Conservation (phyloP, 2,329 filamentous ascomycete species). For the Pseudogymnoascus sp. region DNA sequence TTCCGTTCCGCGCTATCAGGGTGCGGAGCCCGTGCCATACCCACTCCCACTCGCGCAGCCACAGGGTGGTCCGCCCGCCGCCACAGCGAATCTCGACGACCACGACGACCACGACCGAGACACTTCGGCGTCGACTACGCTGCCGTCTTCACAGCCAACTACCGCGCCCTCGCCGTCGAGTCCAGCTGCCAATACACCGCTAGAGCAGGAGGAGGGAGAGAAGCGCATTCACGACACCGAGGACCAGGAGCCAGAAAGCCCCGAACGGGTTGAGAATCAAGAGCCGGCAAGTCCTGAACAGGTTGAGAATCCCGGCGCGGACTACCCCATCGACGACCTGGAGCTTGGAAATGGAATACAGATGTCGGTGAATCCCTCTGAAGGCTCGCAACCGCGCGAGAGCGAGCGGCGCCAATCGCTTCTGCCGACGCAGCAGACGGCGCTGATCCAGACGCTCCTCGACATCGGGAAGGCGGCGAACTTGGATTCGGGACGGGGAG, state of each 20-base stretch:
- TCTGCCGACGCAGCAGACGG: slow-evolving; percentile 38
- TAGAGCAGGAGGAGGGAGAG: neutral
- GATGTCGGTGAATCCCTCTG: neutral
- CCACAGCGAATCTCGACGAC: neutral
- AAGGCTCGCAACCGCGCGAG: slow-evolving; percentile 19
- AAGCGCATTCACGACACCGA: neutral
- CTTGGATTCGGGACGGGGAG: slow-evolving; percentile 26
- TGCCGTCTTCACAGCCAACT: neutral
- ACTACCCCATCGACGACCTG: neutral
- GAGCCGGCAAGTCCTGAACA: neutral
- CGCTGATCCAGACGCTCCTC: slow-evolving; percentile 46
- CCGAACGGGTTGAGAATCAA: neutral
- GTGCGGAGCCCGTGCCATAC: neutral
- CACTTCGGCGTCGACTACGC: neutral
- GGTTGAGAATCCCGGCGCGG: neutral
- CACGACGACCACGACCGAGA: neutral
- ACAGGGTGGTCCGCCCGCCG: neutral
- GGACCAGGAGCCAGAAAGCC: neutral
- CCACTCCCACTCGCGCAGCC: neutral
- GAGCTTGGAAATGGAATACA: slow-evolving; percentile 1
- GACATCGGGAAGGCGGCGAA: slow-evolving; percentile 32
- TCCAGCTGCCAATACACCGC: neutral
- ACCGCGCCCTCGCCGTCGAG: neutral
- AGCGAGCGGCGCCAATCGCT: slow-evolving; percentile 35
- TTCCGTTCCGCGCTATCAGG: neutral